Base-by-base conservation (phyloP, 1,284 basidiomycete species). In the Meira miltonrushii region DNA sequence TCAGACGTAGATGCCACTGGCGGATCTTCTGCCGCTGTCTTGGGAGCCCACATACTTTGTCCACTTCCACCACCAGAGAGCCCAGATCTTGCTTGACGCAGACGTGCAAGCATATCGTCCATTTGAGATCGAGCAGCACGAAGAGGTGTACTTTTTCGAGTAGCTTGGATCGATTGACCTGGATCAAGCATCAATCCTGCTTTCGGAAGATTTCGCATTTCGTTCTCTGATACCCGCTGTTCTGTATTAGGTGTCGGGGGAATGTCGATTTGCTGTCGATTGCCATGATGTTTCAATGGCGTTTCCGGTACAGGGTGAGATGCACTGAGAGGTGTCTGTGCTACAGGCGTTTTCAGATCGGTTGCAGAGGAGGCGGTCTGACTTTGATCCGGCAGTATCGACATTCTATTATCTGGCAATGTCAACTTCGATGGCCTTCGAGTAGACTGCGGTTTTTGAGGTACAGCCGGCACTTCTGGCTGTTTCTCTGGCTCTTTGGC, bases 281-380 rank as follows among this genome's bases (percentile, higher is more conserved):
- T 23, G 60, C 59, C 15, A 63, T 12, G 19, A 43, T 59, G 64
- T 60, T 72, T 72, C 39, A 72, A 60, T 3, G 71, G 71, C 7
- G 71, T 72, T 52, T 71, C 69, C 0, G 71, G 71, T 17, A 64
- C 65, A 3, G 71, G 65, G 39, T 69, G 65, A 2, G 69, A 66
- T 4, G 71, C 71, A 58, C 67, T 69, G 33, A 72, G 62, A 6
- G 71, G 71, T 9, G 71, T 72, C 19, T 66, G 60, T 0, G 71
- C 64, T n/a, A 56, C 25, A 17, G 41, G 41, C 15, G 55, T 56
- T 2, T 17, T 37, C 25, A 33, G 8, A 25, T 23, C 5, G 12
- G 21, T 48, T 21, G 17, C 23, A 23, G 46, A 48, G 4, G 21
- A 23, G n/a, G 10, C 13, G 19, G 3, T 43, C 28, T 33, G 28